Percentiles rank a stretch among this genome's conserved stretches.
These are phyloP conservation scores for Cordyceps militaris DNA, from an alignment of 2,329 filamentous ascomycete genomes.

Conservation along the genomic window DNA sequence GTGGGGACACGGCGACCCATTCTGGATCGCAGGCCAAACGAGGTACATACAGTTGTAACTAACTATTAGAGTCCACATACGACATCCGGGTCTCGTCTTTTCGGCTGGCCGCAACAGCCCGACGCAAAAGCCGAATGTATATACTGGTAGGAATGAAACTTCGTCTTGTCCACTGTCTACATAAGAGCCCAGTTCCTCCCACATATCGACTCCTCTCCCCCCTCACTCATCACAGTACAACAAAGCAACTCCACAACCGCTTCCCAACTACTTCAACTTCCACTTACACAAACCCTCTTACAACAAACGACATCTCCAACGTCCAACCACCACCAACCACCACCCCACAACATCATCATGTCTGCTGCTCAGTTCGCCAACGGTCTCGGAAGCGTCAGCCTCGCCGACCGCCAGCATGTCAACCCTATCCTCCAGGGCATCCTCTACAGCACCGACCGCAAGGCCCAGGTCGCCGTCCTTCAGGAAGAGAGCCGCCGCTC, in stretches of 20 bases:
- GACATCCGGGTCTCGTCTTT: not conserved
- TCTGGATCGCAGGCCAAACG: slow-evolving; percentile 4
- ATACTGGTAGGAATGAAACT: not conserved
- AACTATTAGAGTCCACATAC: not conserved
- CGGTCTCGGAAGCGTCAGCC: slow-evolving; percentile 5
- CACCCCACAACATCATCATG: not conserved
- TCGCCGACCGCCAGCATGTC: slow-evolving; percentile 16
- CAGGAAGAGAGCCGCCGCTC: slow-evolving; percentile 9
- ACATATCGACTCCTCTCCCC: not conserved
- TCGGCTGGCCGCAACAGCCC: not conserved
- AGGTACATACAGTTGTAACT: too few species aligned
- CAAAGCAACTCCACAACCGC: not conserved
- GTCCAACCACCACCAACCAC: not conserved
- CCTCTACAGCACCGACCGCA: slow-evolving; percentile 14
- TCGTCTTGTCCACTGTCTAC: slow-evolving; percentile 3
- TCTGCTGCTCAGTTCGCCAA: slow-evolving; percentile 8
- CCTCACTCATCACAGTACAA: not conserved
- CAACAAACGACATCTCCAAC: not conserved
- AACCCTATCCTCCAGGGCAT: slow-evolving; percentile 17
- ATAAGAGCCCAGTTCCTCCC: not conserved
- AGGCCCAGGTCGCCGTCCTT: slow-evolving; percentile 11
- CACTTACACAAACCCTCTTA: not conserved
- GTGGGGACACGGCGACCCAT: slow-evolving; percentile 8
- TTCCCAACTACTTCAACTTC: not conserved
- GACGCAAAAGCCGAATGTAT: not conserved